phyloP scores from a whole-genome alignment of 768 basidiomycete genomes.

The Termitomyces sp. region DNA sequence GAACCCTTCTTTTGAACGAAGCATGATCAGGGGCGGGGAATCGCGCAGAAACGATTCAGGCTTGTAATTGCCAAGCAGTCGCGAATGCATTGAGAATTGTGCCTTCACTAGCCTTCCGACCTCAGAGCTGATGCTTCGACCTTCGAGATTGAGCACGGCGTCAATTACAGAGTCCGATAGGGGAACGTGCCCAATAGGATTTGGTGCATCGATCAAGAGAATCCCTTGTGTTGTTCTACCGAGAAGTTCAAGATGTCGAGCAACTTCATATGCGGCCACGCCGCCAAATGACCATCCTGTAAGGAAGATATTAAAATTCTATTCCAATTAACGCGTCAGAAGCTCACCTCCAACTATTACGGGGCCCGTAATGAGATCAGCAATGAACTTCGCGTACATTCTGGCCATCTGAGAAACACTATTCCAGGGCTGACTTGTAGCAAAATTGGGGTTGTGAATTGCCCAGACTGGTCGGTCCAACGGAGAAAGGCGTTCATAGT shows the following conservation, averaged over 20 bases:
- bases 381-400: conserved; percentile 45
- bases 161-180: conserved; percentile 55
- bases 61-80: conserved; percentile 46
- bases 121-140: conserved; percentile 26
- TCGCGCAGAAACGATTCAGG: conserved; percentile 26
- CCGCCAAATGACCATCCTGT: conserved; percentile 82
- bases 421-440: conserved; percentile 43
- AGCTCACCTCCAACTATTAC: conserved; percentile 61
- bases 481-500: conserved; percentile 45
- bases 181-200: conserved; percentile 49
- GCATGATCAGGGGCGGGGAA: conserved; percentile 41
- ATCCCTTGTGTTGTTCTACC: conserved; percentile 53
- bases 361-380: conserved; percentile 31
- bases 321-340: neutral
- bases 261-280: conserved; percentile 65
- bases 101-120: conserved; percentile 36
- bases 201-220: conserved; percentile 66
- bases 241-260: conserved; percentile 44
- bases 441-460: conserved; percentile 56
- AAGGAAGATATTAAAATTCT: neutral
- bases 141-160: conserved; percentile 35
- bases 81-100: conserved; percentile 51
- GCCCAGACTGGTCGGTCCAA: conserved; percentile 59
- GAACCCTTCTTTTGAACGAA: conserved; percentile 54
- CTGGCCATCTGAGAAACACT: conserved; percentile 51